These are phyloP conservation scores for Penicillium angulare DNA, from an alignment of 495 filamentous ascomycete species.

Conservation along the genomic window DNA sequence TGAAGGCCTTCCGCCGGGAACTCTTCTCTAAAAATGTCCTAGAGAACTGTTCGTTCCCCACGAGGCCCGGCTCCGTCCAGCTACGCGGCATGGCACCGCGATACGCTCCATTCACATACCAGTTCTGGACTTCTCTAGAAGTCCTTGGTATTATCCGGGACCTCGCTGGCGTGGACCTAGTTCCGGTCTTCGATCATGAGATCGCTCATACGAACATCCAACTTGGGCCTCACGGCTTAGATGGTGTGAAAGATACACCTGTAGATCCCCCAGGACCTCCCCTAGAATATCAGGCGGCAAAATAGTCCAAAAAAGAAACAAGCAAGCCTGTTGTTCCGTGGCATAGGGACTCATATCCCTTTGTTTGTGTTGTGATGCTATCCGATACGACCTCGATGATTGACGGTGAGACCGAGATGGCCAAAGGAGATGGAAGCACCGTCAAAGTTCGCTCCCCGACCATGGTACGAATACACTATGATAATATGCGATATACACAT, in stretches of 20 bases:
- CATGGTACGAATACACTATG: too few species aligned
- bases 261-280: too few species aligned
- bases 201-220: slow-evolving; percentile 39
- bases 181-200: slow-evolving; percentile 29
- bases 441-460: too few species aligned
- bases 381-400: slow-evolving; percentile 33
- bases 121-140: slow-evolving; percentile 32
- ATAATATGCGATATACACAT: neutral
- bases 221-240: slow-evolving; percentile 15
- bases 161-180: slow-evolving; percentile 24
- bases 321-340: slow-evolving; percentile 31
- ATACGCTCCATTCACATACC: slow-evolving; percentile 26
- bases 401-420: slow-evolving; percentile 36
- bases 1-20: slow-evolving; percentile 23
- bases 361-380: slow-evolving; percentile 35
- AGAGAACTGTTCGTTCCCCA: slow-evolving; percentile 13
- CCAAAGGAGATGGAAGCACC: slow-evolving; percentile 21
- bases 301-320: too few species aligned
- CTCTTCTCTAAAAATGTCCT: slow-evolving; percentile 16
- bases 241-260: slow-evolving; percentile 16
- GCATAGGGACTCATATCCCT: slow-evolving; percentile 41
- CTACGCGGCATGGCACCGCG: slow-evolving; percentile 27
- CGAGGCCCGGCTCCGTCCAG: slow-evolving; percentile 24
- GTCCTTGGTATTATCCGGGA: slow-evolving; percentile 27
- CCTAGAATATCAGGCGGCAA: too few species aligned